Conservation (phyloP, 2,329 filamentous ascomycete genomes). For the Dryadomyces quercivorus region DNA sequence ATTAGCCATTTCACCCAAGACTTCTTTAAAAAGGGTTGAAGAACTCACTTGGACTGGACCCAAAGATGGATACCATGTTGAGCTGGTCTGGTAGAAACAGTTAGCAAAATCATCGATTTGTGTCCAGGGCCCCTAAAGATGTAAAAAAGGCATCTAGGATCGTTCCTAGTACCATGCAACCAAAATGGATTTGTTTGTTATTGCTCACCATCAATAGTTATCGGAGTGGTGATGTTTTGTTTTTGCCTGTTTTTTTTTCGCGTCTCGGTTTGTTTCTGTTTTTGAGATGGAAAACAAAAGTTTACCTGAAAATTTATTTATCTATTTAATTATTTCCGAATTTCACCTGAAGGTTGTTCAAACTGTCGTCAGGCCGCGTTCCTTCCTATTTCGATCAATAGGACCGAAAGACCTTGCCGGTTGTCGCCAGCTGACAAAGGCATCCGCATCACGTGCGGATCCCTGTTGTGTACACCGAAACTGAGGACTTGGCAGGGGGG, state of each 20-base stretch:
- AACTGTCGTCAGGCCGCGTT: not conserved
- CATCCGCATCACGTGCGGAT: not conserved
- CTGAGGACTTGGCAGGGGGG: not conserved
- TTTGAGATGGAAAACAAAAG: too few relatives aligned
- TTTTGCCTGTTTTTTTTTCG: not conserved
- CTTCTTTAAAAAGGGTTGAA: not conserved
- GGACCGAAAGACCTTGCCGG: not conserved
- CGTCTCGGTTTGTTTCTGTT: not conserved
- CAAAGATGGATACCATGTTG: conserved; percentile 9
- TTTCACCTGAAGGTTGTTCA: not conserved
- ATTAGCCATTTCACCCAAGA: not conserved
- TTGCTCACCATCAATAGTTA: not conserved
- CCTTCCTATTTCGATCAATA: not conserved
- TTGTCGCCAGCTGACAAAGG: not conserved
- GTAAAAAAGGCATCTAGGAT: not conserved
- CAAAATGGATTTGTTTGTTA: too few relatives aligned
- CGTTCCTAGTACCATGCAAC: too few relatives aligned
- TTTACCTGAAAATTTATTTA: too few relatives aligned
- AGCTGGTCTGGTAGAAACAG: not conserved
- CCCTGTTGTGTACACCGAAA: not conserved
- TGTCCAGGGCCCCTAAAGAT: not conserved
- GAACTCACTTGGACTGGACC: conserved; percentile 7
- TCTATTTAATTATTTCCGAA: too few relatives aligned
- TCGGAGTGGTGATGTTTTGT: not conserved
- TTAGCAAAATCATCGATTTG: not conserved